Evolutionary conservation across 352 stramenopile species (phyloP), one percentile per base, ranked within the genome.

Genomic region (Globisporangium mamillatum): DNA sequence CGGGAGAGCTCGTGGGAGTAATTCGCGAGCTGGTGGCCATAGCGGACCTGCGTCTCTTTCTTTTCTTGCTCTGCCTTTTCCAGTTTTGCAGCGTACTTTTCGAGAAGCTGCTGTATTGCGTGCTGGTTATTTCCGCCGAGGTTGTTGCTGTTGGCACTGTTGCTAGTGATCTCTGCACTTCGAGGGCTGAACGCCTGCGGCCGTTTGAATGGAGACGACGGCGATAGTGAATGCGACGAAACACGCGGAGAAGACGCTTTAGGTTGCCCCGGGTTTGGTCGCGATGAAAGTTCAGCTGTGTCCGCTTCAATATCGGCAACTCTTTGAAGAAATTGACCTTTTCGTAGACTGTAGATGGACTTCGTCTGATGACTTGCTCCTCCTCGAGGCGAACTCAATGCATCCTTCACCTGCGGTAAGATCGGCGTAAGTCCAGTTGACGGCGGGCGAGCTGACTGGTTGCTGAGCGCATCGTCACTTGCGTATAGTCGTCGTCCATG

Each of bases 1-100:
- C 84, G 76, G 16, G 82, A 87, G 10, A 90, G 71, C 29, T 89
- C 82, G 48, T 89, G 81, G 0, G 80, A 86, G 24, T 89, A 93
- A 46, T 85, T 90, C 12, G 83, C 76, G 5, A 90, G 67, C 69
- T 93, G 83, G 32, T 89, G 77, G 3, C 77, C 71, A n/a, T 92
- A 82, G 0, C 84, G 80, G 0, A 68, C 59, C 9, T 77, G 64
- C 1, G 79, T 50, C 3, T 86, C 73, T 27, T 83, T 80, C 16
- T 82, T 87, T 16, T 91, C 83, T 7, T 80, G 70, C 57, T 92
- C 85, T 3, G 57, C 61, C 25, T 81, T 81, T 48, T 81, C 72
- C 7, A 89, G 64, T 55, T 76, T 80, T 2, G 63, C 55, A 1
- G 34, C 54, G 50, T 74, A 76, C 32, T 75, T 71, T 34, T 83